Evolutionary conservation across 2,329 filamentous ascomycete species (phyloP), one percentile per base, ranked within the genome.

Genomic region (Xylariales sp.): DNA sequence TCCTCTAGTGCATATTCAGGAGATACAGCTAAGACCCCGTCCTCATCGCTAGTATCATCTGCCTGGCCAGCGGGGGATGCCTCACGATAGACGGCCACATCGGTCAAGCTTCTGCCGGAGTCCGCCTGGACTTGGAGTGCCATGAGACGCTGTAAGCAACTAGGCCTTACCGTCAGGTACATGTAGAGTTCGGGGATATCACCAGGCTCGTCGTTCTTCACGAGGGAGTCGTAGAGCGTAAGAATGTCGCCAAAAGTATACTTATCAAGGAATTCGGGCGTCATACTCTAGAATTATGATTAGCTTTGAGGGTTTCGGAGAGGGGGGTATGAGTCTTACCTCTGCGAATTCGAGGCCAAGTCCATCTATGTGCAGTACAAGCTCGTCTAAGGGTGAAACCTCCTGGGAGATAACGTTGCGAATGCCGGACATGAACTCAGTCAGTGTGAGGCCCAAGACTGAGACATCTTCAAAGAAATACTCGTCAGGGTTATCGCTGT

Each of bases 321-420:
- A 36, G 10, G 11, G 14, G 5, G 33, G 25, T 9, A 28, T 10
- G 12, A 5, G 11, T 22, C 52, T 51, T 51, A 61, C 59, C 54
- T 61, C 56, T 37, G 55, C 54, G 43, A 61, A 59, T 37, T 60
- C 56, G 12, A 61, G 44, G 15, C 57, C 59, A 35, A 61, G 47
- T 11, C 57, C 57, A 42, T 61, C 59, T 31, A 61, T 49, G 40
- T 57, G 50, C 51, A 61, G 48, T 24, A 58, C 55, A 32, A 61
- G 42, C 39, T 61, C 59, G 43, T 61, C 57, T 11, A 61, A 44
- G 36, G 56, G 56, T 27, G 58, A 61, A n/a, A 61, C 47, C 31
- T 61, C 59, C 15, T 58, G 54, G 5, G 54, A 51, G 33, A 61
- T 52, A 3, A 61, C 53, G 21, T 56, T 52, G 11, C 59, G 56